phyloP scores from a whole-genome alignment of 495 filamentous ascomycete species.

The Penicillium coprophilum region DNA sequence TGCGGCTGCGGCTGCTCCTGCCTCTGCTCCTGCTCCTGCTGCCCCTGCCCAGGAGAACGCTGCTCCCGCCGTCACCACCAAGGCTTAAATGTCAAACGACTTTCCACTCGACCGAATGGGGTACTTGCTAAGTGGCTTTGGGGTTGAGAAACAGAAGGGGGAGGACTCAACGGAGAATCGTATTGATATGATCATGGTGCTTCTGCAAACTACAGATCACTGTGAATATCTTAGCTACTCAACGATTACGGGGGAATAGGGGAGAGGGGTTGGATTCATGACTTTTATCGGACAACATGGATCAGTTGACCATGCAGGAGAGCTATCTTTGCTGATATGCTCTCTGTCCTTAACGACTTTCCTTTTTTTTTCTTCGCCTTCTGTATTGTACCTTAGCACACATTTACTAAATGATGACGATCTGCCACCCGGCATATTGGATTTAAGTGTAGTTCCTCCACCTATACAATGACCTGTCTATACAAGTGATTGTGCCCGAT shows the following conservation, averaged over 20 bases:
- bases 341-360: constrained; percentile 40
- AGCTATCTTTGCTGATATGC: constrained; percentile 22
- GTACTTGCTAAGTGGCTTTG: constrained; percentile 19
- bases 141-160: constrained; percentile 6
- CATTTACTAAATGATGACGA: constrained; percentile 44
- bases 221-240: constrained; percentile 22
- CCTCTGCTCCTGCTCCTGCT: constrained; percentile 31
- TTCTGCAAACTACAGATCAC: constrained; percentile 4
- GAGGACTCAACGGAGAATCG: constrained; percentile 4
- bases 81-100: constrained; percentile 35
- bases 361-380: constrained; percentile 34
- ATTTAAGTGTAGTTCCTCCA: background rate
- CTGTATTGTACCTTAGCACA: constrained; percentile 51
- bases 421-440: constrained; percentile 17
- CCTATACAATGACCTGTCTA: background rate
- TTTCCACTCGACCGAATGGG: constrained; percentile 25
- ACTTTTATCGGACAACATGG: constrained; percentile 30
- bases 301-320: constrained; percentile 24
- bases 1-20: constrained; percentile 27
- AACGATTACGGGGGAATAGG: constrained; percentile 13
- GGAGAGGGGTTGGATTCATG: constrained; percentile 24
- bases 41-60: constrained; percentile 21
- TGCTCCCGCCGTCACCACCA: constrained; percentile 21
- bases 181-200: constrained; percentile 21
- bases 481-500: constrained; percentile 1